Percentiles rank a stretch among this genome's conserved stretches.
phyloP scores from a whole-genome alignment of 2,329 filamentous ascomycete genomes.

The Nothopassalora personata region DNA sequence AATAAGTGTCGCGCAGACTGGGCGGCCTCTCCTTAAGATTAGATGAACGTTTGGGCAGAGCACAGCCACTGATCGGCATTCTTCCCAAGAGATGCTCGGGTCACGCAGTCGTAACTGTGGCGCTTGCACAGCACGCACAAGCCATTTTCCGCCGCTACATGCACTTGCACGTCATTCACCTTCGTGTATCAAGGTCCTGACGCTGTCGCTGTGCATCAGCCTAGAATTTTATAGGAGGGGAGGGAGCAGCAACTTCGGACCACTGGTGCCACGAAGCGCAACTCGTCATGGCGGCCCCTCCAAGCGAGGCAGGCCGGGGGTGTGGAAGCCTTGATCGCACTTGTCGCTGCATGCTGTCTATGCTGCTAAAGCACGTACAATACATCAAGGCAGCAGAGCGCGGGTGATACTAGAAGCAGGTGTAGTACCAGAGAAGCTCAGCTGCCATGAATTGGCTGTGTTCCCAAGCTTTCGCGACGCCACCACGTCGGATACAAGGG shows the following conservation, averaged over 20 bases:
- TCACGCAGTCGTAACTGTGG: neutral
- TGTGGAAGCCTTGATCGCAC: neutral
- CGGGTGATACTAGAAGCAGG: neutral
- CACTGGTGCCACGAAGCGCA: neutral
- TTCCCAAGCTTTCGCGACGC: slow-evolving; percentile 8
- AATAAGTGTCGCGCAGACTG: neutral
- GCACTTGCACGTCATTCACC: neutral
- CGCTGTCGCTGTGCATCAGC: neutral
- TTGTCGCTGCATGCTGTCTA: neutral
- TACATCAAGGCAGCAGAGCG: neutral
- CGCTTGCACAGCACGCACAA: neutral
- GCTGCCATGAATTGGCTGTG: slow-evolving; percentile 2
- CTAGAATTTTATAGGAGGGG: neutral
- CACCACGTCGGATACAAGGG: slow-evolving; percentile 3
- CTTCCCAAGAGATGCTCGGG: neutral
- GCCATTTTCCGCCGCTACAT: neutral
- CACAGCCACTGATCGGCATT: neutral
- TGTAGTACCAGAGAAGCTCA: slow-evolving; percentile 1
- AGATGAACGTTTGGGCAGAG: neutral
- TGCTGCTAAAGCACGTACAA: neutral
- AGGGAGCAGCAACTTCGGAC: neutral
- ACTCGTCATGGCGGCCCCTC: neutral
- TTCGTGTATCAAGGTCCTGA: neutral
- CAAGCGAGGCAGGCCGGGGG: neutral
- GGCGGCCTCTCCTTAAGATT: neutral